These are phyloP conservation scores for Cyberlindnera subsufficiens DNA, from an alignment of 805 yeast genomes.

Conservation along the genomic window DNA sequence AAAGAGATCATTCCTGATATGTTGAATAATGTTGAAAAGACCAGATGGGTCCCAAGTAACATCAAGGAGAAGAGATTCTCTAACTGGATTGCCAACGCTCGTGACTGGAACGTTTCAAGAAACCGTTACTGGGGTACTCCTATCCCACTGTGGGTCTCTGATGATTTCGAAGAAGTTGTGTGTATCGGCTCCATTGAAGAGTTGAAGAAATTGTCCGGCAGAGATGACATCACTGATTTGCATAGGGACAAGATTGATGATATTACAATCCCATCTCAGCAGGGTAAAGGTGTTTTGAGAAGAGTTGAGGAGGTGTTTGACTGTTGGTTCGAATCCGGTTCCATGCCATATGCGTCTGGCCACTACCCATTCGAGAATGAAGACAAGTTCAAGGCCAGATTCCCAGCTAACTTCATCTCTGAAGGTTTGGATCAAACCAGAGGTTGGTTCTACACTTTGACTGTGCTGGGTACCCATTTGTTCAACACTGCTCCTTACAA, in stretches of 20 bases:
- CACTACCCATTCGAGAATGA: constrained; percentile 93
- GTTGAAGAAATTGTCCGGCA: constrained; percentile 80
- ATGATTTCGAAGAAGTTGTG: constrained; percentile 86
- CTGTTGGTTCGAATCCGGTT: constrained; percentile 99
- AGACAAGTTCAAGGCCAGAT: constrained; percentile 62
- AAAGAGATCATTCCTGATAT: constrained; percentile 83
- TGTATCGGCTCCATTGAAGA: constrained; percentile 91
- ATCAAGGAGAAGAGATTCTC: constrained; percentile 94
- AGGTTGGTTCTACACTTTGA: constrained; percentile 98
- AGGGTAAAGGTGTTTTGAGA: constrained; percentile 81
- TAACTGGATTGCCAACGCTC: constrained; percentile 97
- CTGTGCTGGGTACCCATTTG: constrained; percentile 91
- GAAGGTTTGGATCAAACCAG: constrained; percentile 99
- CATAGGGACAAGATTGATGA: constrained; percentile 93
- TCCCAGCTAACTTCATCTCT: constrained; percentile 96
- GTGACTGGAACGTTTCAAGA: constrained; percentile 98
- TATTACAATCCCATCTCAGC: constrained; percentile 86
- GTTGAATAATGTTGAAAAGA: constrained; percentile 76
- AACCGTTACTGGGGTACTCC: constrained; percentile 99
- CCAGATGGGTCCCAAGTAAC: constrained; percentile 90
- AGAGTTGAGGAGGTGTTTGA: constrained; percentile 98
- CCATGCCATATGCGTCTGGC: constrained; percentile 96
- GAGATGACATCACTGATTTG: constrained; percentile 72
- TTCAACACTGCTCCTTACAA: constrained; percentile 90
- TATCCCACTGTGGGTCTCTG: constrained; percentile 95